Conservation (phyloP, 371 early-diverging fungal species). For the Lichtheimia hyalospora region DNA sequence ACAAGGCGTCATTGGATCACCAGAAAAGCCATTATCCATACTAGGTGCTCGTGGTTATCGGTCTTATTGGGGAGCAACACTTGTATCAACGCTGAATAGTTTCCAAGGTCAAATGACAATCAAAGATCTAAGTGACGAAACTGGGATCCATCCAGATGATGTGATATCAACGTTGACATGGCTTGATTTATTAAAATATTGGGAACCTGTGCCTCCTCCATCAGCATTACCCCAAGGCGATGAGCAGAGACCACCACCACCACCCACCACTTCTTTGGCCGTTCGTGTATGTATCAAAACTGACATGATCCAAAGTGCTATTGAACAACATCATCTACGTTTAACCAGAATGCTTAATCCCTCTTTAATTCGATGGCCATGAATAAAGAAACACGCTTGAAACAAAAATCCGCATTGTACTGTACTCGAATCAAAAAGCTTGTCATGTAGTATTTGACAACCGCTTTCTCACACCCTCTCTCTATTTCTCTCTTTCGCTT, state of each 20-base stretch:
- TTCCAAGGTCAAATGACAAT: slow-evolving; percentile 30
- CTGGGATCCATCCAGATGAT: slow-evolving; percentile 42
- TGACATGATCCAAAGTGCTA: slow-evolving; percentile 11
- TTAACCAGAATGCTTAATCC: slow-evolving; percentile 8
- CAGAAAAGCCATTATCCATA: slow-evolving; percentile 85
- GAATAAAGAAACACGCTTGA: too few species aligned
- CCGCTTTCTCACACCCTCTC: too few species aligned
- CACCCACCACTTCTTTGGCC: too few species aligned
- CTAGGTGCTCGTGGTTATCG: slow-evolving; percentile 71
- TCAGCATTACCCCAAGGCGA: not conserved
- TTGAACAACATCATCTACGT: slow-evolving; percentile 7
- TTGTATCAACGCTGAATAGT: slow-evolving; percentile 42
- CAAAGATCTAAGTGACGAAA: slow-evolving; percentile 28
- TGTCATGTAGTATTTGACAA: too few species aligned
- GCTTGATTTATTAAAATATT: slow-evolving; percentile 29
- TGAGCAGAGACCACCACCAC: not conserved
- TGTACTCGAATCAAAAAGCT: too few species aligned
- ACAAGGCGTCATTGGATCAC: slow-evolving; percentile 87
- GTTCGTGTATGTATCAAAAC: slow-evolving; percentile 9
- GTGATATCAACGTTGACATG: slow-evolving; percentile 31
- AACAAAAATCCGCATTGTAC: too few species aligned
- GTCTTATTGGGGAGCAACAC: slow-evolving; percentile 73
- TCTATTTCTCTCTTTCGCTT: not conserved
- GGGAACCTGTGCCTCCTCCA: slow-evolving; percentile 8
- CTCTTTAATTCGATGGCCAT: slow-evolving; percentile 6